phyloP scores from a whole-genome alignment of 2,329 filamentous ascomycete genomes.

The Neopestalotiopsis clavispora region DNA sequence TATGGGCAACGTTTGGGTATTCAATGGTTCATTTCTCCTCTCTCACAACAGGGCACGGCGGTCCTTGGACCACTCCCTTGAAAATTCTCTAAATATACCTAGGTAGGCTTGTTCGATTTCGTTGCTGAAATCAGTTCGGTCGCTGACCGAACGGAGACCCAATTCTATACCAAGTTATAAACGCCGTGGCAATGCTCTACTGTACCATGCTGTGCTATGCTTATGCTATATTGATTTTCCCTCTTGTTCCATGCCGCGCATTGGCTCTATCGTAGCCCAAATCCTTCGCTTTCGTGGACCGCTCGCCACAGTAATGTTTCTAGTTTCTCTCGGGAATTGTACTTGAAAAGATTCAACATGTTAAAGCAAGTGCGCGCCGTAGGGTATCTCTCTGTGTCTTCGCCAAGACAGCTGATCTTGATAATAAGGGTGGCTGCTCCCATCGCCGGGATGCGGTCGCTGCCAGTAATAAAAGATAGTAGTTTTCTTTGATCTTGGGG shows the following conservation, averaged over 20 bases:
- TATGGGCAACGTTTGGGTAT: background rate
- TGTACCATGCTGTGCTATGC: conserved; percentile 1
- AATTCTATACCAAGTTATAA: background rate
- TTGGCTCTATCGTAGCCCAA: conserved; percentile 73
- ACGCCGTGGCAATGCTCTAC: conserved; percentile 3
- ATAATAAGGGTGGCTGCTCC: conserved; percentile 80
- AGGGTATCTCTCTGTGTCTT: conserved; percentile 77
- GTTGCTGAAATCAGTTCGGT: background rate
- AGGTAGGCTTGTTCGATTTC: background rate
- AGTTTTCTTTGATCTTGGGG: conserved; percentile 77
- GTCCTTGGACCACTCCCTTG: background rate
- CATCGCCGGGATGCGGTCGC: conserved; percentile 87
- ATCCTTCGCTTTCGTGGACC: conserved; percentile 89
- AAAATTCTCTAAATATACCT: background rate
- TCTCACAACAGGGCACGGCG: too few species aligned
- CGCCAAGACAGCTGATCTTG: conserved; percentile 75
- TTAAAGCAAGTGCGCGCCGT: conserved; percentile 94
- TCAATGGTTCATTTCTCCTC: background rate
- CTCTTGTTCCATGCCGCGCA: background rate
- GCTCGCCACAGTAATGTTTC: conserved; percentile 81
- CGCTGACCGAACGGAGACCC: background rate
- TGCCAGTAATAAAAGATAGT: conserved; percentile 86
- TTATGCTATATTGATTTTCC: too few species aligned
- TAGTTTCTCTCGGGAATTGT: conserved; percentile 68
- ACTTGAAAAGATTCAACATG: conserved; percentile 77